These are phyloP conservation scores for Sugiyamaella pinicola DNA, from an alignment of 1,139 yeast genomes.

Conservation along the genomic window DNA sequence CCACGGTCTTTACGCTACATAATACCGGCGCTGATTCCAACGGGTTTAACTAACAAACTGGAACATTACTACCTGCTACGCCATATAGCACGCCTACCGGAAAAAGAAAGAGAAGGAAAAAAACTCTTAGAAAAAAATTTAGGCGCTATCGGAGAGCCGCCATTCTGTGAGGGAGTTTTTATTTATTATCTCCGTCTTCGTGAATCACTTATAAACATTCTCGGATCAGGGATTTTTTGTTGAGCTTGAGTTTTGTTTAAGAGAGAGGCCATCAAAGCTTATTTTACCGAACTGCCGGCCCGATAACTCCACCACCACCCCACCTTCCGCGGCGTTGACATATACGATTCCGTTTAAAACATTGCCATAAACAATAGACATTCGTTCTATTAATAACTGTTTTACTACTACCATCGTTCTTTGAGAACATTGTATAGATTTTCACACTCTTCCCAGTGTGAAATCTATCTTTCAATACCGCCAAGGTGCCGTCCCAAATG, in stretches of 20 bases:
- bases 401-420: no score
- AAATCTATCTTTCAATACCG: conserved; percentile 11
- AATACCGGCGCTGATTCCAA: not conserved
- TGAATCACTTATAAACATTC: no score
- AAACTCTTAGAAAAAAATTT: not conserved
- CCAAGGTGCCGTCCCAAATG: conserved; percentile 30
- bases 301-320: not conserved
- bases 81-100: not conserved
- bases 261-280: no score
- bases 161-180: not conserved
- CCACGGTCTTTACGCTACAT: not conserved
- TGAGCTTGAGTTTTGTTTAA: not conserved
- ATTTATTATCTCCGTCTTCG: no score
- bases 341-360: not conserved
- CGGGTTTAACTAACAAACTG: not conserved
- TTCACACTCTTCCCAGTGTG: conserved; percentile 14
- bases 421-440: not conserved
- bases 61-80: not conserved
- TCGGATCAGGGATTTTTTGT: no score
- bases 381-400: not conserved
- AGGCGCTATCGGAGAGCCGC: not conserved
- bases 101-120: not conserved
- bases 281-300: not conserved
- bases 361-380: not conserved
- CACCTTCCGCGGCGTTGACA: conserved; percentile 9